These are phyloP conservation scores for Colletotrichum costaricense DNA, from an alignment of 2,329 filamentous ascomycete genomes.

Conservation along the genomic window DNA sequence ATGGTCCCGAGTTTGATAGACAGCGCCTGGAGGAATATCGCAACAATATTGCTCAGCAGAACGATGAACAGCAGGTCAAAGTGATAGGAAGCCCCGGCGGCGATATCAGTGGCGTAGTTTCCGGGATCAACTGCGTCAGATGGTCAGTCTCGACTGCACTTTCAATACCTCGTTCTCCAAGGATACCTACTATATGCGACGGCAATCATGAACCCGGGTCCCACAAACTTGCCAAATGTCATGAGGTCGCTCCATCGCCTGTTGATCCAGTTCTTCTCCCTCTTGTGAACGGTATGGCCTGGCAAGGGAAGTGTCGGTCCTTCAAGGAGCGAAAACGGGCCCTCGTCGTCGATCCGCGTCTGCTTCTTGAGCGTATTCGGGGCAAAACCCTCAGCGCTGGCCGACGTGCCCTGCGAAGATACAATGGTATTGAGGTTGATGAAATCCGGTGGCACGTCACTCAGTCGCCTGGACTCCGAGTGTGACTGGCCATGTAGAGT, in stretches of 20 bases:
- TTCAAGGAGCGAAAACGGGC: background rate
- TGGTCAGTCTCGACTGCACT: background rate
- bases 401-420: conserved; percentile 19
- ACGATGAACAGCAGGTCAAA: conserved; percentile 77
- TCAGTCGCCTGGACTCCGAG: conserved; percentile 14
- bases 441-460: conserved; percentile 18
- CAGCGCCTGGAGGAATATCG: conserved; percentile 77
- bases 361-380: conserved; percentile 1
- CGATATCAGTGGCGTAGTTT: conserved; percentile 78
- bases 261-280: background rate
- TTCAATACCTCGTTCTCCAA: background rate
- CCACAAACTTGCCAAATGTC: conserved; percentile 55
- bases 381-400: conserved; percentile 1
- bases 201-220: conserved; percentile 74
- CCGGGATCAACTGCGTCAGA: conserved; percentile 63
- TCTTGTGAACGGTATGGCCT: background rate
- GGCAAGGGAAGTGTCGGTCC: conserved; percentile 2
- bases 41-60: conserved; percentile 76
- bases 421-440: conserved; percentile 15
- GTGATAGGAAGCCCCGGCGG: conserved; percentile 73
- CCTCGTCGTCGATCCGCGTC: background rate
- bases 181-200: conserved; percentile 64
- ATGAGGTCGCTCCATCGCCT: conserved; percentile 8
- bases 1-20: conserved; percentile 77
- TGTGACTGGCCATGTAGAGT: conserved; percentile 23